Conservation (phyloP, 2,329 filamentous ascomycete genomes). For the Aspergillus novoparasiticus region DNA sequence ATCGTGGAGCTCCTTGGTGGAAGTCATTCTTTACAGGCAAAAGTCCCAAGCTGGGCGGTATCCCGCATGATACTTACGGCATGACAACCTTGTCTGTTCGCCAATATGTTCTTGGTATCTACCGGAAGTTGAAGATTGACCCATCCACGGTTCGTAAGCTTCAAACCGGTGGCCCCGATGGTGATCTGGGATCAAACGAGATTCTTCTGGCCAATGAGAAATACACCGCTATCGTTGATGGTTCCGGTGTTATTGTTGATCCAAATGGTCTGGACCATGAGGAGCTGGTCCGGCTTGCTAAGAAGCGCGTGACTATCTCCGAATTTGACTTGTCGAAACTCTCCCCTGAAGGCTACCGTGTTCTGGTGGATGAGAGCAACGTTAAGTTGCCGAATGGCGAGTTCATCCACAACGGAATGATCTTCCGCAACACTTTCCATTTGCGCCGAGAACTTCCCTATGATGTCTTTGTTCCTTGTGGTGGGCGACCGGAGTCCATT, state of each 20-base stretch:
- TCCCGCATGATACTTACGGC: slow-evolving; percentile 92
- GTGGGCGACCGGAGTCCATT: slow-evolving; percentile 94
- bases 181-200: slow-evolving; percentile 95
- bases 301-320: slow-evolving; percentile 83
- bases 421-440: slow-evolving; percentile 98
- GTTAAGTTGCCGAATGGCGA: slow-evolving; percentile 87
- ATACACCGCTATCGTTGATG: slow-evolving; percentile 94
- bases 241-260: slow-evolving; percentile 90
- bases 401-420: slow-evolving; percentile 83
- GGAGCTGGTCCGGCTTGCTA: slow-evolving; percentile 83
- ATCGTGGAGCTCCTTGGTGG: slow-evolving; percentile 93
- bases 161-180: slow-evolving; percentile 96
- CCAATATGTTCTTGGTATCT: slow-evolving; percentile 94
- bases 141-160: slow-evolving; percentile 84
- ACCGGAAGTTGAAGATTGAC: slow-evolving; percentile 91
- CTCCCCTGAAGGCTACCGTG: slow-evolving; percentile 83
- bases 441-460: slow-evolving; percentile 75
- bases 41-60: slow-evolving; percentile 91
- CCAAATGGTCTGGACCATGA: slow-evolving; percentile 83
- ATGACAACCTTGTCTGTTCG: slow-evolving; percentile 98
- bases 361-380: slow-evolving; percentile 89
- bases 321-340: slow-evolving; percentile 85
- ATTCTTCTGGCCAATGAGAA: slow-evolving; percentile 95
- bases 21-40: slow-evolving; percentile 99
- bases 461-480: slow-evolving; percentile 92